These are phyloP conservation scores for Tetrahymena borealis DNA, from an alignment of 73 alveolate species.

Conservation along the genomic window DNA sequence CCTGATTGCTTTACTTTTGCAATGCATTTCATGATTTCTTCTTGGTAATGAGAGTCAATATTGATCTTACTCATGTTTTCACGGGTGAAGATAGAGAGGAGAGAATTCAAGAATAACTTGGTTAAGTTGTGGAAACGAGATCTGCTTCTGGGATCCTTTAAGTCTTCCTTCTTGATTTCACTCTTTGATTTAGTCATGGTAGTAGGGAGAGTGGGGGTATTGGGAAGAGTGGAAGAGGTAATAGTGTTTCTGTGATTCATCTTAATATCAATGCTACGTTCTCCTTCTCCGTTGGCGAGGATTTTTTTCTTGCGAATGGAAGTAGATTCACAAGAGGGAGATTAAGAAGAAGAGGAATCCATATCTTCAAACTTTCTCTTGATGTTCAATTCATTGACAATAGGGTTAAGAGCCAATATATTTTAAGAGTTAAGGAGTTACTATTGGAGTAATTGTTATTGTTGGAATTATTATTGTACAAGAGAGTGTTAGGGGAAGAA, in stretches of 20 bases:
- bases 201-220: neutral
- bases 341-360: neutral
- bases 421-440: neutral
- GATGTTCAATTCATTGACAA: neutral
- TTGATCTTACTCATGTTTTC: neutral
- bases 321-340: neutral
- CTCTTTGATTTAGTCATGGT: neutral
- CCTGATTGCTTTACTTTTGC: neutral
- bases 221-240: neutral
- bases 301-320: neutral
- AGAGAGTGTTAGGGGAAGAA: neutral
- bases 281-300: neutral
- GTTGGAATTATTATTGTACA: neutral
- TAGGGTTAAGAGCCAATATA: neutral
- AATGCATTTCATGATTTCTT: neutral
- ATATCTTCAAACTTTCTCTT: neutral
- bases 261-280: neutral
- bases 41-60: neutral
- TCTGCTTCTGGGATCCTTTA: neutral
- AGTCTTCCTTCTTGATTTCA: neutral
- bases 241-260: neutral
- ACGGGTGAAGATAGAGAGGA: slow-evolving; percentile 1
- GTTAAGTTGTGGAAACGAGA: neutral
- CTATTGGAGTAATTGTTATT: neutral
- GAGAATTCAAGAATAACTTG: neutral